Percentiles rank a stretch among this genome's conserved stretches.
Conservation (phyloP, 176 grass and related monocot species). For the Carex pumila region DNA sequence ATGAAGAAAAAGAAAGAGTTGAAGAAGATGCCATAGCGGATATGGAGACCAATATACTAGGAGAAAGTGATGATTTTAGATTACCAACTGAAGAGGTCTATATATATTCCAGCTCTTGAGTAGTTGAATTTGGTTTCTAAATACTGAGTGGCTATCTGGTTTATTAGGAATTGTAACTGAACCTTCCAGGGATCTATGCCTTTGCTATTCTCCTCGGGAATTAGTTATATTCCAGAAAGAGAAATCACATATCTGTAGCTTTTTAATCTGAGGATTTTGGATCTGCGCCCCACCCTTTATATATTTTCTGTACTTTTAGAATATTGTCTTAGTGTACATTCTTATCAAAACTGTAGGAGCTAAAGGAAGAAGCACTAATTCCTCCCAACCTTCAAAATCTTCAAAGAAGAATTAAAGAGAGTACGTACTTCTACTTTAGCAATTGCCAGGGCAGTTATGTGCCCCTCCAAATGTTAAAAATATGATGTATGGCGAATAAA, state of each 20-base stretch:
- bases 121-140: background rate
- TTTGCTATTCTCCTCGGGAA: background rate
- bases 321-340: background rate
- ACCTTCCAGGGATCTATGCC: background rate
- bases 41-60: slow-evolving; percentile 62
- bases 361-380: slow-evolving; percentile 62
- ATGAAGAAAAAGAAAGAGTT: slow-evolving; percentile 34
- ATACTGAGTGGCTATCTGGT: background rate
- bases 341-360: slow-evolving; percentile 37
- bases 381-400: slow-evolving; percentile 81
- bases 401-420: slow-evolving; percentile 86
- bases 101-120: background rate
- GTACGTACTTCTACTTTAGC: slow-evolving; percentile 33
- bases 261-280: no score
- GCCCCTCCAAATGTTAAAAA: background rate
- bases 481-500: background rate
- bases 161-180: background rate
- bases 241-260: no score
- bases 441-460: background rate
- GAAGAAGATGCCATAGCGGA: slow-evolving; percentile 71
- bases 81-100: slow-evolving; percentile 77
- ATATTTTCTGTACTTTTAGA: background rate
- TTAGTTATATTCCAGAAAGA: no score
- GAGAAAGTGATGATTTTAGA: slow-evolving; percentile 80
- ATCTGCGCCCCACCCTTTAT: background rate